Evolutionary conservation across 129 eudicot species (phyloP).

Genomic region (Flaveria ramosissima): DNA sequence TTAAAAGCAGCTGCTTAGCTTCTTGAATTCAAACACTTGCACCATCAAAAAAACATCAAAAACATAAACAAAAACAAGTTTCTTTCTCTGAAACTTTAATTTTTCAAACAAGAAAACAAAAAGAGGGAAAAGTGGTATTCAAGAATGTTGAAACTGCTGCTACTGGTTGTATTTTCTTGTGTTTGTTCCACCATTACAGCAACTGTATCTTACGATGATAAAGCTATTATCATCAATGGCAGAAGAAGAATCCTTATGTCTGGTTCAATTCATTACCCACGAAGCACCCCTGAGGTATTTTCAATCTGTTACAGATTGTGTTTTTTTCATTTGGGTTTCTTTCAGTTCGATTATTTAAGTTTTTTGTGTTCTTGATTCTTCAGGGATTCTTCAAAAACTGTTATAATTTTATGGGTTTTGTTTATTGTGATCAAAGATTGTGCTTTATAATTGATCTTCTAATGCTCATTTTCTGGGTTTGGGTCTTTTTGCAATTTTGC

Average conservation of each 20-base stretch:
- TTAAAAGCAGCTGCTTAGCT: conserved; percentile 45
- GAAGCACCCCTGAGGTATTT: conserved; percentile 92
- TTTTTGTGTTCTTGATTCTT: conserved; percentile 17
- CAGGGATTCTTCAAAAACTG: conserved; percentile 10
- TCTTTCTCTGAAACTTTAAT: conserved; percentile 22
- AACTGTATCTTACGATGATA: conserved; percentile 68
- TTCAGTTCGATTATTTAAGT: not conserved
- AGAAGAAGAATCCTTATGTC: conserved; percentile 77
- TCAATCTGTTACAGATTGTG: not conserved
- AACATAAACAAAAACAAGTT: conserved; percentile 24
- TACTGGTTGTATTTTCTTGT: conserved; percentile 37
- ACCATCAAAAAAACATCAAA: conserved; percentile 33
- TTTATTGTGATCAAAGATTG: conserved; percentile 22
- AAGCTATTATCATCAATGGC: conserved; percentile 70
- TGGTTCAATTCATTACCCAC: conserved; percentile 94
- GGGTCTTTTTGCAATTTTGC: not conserved
- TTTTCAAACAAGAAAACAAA: conserved; percentile 25
- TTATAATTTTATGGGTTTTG: conserved; percentile 2
- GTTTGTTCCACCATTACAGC: conserved; percentile 49
- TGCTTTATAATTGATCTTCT: not conserved
- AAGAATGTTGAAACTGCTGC: conserved; percentile 26
- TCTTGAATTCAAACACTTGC: conserved; percentile 24
- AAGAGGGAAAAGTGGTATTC: conserved; percentile 24
- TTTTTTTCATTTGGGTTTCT: not conserved
- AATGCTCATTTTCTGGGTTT: not conserved